These are phyloP conservation scores for Chrysosporium keratinophilum DNA, from an alignment of 2,329 filamentous ascomycete genomes.

Conservation along the genomic window DNA sequence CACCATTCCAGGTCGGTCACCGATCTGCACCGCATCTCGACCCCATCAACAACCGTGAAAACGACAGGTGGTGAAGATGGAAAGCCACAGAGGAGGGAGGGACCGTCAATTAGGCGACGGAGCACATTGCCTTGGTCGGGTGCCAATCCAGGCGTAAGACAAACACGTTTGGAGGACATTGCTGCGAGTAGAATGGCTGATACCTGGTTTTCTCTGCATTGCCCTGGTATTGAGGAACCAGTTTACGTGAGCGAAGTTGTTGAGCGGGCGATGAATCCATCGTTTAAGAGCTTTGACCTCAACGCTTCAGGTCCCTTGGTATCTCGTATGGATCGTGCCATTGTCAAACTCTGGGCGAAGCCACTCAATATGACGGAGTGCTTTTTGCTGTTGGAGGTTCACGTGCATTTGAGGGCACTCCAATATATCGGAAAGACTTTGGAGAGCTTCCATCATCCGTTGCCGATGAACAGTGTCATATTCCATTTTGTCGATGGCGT, in stretches of 20 bases:
- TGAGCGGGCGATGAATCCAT: conserved; percentile 77
- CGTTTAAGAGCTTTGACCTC: conserved; percentile 76
- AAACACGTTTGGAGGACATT: conserved; percentile 65
- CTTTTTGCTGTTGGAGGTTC: conserved; percentile 61
- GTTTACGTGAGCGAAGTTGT: conserved; percentile 83
- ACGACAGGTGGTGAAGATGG: conserved; percentile 4
- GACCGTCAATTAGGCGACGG: conserved; percentile 30
- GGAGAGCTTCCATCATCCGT: conserved; percentile 56
- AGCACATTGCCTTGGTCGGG: conserved; percentile 55
- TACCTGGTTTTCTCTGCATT: conserved; percentile 78
- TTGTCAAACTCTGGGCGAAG: conserved; percentile 64
- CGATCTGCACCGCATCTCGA: conserved; percentile 36
- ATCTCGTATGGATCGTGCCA: conserved; percentile 55
- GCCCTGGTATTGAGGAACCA: conserved; percentile 54
- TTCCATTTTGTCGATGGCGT: conserved; percentile 80
- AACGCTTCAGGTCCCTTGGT: conserved; percentile 51
- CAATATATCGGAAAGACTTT: conserved; percentile 64
- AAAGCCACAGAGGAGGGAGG: conserved; percentile 12
- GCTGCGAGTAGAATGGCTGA: conserved; percentile 66
- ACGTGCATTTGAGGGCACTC: conserved; percentile 59
- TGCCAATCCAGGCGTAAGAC: conserved; percentile 50
- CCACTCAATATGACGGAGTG: conserved; percentile 44
- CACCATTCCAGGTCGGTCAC: conserved; percentile 52
- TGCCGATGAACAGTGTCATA: conserved; percentile 71
- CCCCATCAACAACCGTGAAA: conserved; percentile 13